Percentiles rank a stretch among this genome's conserved stretches.
phyloP scores from a whole-genome alignment of 23 red algal genomes.

The Chondrus crispus region DNA sequence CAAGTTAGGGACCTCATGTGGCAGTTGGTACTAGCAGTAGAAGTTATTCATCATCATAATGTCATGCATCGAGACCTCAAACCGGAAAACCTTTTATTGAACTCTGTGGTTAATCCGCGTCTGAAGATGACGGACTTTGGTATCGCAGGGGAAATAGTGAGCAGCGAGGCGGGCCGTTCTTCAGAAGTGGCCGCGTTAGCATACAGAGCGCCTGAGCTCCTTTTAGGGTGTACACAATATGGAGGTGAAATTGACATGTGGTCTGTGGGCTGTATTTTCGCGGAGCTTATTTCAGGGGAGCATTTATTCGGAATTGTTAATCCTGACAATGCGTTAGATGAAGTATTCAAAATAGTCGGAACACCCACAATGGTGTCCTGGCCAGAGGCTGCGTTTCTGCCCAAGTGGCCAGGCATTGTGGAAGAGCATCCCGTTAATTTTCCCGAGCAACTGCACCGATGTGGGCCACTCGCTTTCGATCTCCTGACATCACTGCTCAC shows the following conservation, averaged over 20 bases:
- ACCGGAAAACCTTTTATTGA: constrained; percentile 72
- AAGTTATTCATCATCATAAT: constrained; percentile 79
- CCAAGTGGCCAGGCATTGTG: no score
- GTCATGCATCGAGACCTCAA: constrained; percentile 86
- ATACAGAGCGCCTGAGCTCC: constrained; percentile 82
- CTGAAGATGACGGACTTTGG: constrained; percentile 92
- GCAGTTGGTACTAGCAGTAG: no score
- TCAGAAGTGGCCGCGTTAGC: constrained; percentile 82
- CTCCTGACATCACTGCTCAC: no score
- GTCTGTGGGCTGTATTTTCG: constrained; percentile 90
- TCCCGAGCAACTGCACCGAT: no score
- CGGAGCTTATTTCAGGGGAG: constrained; percentile 48
- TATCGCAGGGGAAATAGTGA: constrained; percentile 54
- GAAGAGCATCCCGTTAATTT: no score
- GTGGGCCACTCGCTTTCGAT: no score
- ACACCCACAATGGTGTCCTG: no score
- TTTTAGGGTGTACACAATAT: constrained; percentile 70
- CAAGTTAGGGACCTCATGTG: no score
- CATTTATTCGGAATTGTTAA: no score
- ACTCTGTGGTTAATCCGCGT: constrained; percentile 10
- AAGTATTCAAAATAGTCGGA: no score
- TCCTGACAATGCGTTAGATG: no score
- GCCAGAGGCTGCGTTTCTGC: constrained; percentile 44
- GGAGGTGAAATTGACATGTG: constrained; percentile 80
- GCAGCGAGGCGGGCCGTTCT: no score